Percentiles rank a stretch among this genome's conserved stretches.
Conservation (phyloP, 345 rosid genomes). For the Gossypium mustelinum region DNA sequence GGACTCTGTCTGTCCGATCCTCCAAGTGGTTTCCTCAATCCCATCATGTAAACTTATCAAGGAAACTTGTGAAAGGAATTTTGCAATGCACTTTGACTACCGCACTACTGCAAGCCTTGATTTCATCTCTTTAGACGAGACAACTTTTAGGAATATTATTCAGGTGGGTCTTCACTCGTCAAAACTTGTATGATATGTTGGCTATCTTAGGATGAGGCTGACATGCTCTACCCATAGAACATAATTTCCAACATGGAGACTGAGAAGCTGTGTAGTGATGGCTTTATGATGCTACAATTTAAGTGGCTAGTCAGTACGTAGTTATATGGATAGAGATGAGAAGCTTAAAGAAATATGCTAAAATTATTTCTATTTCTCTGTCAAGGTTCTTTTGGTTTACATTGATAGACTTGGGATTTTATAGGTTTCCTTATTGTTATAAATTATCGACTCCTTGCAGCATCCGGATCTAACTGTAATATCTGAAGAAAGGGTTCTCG, state of each 20-base stretch:
- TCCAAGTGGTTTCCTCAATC: slow-evolving; percentile 71
- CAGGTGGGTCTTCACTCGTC: slow-evolving; percentile 51
- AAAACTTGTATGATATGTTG: background rate
- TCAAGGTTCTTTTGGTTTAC: background rate
- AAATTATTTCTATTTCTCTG: background rate
- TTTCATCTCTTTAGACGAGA: slow-evolving; percentile 70
- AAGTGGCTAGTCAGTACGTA: background rate
- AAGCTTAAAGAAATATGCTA: background rate
- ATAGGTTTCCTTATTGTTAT: slow-evolving; percentile 17
- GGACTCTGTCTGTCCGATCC: slow-evolving; percentile 89
- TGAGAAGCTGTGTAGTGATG: background rate
- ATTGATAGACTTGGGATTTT: background rate
- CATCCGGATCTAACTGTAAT: slow-evolving; percentile 90
- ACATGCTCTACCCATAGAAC: background rate
- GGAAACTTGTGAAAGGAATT: slow-evolving; percentile 84
- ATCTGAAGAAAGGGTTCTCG: slow-evolving; percentile 84
- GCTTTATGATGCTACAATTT: background rate
- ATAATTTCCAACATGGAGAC: slow-evolving; percentile 1
- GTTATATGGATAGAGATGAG: slow-evolving; percentile 1
- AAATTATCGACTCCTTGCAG: slow-evolving; percentile 46
- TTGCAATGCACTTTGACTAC: slow-evolving; percentile 87
- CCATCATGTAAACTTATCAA: slow-evolving; percentile 83
- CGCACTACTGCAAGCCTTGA: slow-evolving; percentile 80
- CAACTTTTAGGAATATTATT: slow-evolving; percentile 63
- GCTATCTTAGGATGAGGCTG: background rate